Evolutionary conservation across 495 filamentous ascomycete genomes (phyloP), one percentile per base, ranked within the genome.

Genomic region (Aspergillus homomorphus): DNA sequence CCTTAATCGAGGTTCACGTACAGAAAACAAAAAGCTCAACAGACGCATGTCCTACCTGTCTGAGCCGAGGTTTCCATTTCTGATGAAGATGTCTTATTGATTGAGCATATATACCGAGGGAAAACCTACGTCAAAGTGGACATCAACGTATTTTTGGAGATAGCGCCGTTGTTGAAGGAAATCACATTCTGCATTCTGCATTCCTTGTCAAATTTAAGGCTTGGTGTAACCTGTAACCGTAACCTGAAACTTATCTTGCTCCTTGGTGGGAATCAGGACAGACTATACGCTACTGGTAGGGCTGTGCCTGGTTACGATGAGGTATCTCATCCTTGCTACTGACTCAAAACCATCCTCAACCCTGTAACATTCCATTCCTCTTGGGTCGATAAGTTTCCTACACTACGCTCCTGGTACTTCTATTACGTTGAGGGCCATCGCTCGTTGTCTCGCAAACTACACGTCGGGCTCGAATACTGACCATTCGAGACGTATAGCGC

Each of bases 1-100:
- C 90, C 91, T 48, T 97, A 65, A 71, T 57, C 12, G 30, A 26
- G 49, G n/a, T 38, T 38, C 33, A 12, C 2, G 4, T 6, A 2
- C 8, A 5, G 12, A 38, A 38, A 38, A 38, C 10, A 33, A 53
- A 38, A 14, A 18, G 44, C 48, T 58, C 28, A 57, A 42, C 59
- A 46, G 30, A 45, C 45, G 38, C 42, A 8, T 20, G 38, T 38
- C 16, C 33, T 43, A 50, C 45, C 56, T 57, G 43, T 52, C 21
- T 59, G 22, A 42, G 56, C 48, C 18, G 41, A 46, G 54, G 44
- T 46, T 46, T 24, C 20, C 53, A 22, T 58, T 60, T 57, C 57
- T 55, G 46, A 58, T 62, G 56, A 61, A 64, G 44, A 58, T 57
- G 53, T 57, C 51, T 63, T 57, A 56, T 19, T 38, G 2, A 14